Evolutionary conservation across 805 yeast genomes (phyloP), one percentile per base, ranked within the genome.

Genomic region (Candida vaughaniae): DNA sequence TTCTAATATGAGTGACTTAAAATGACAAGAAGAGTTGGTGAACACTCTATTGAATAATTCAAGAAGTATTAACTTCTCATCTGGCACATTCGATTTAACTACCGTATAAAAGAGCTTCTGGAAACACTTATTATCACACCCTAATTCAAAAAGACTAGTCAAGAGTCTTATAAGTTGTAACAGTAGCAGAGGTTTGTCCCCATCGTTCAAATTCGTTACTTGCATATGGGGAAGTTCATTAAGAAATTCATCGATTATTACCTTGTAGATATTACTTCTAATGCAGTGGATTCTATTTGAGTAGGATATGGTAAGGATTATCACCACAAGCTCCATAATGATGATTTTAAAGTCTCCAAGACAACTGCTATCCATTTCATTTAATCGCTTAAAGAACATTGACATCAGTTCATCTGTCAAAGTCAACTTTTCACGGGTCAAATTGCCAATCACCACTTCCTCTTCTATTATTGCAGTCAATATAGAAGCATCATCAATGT

Each of bases 341-440:
- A 62, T 50, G 15, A 59, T 34, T 37, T 55, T 60, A 35, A 66
- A 58, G 25, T 60, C 66, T 11, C 29, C 39, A 38, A 57, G 60
- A 3, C 54, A 35, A 16, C 43, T 52, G 16, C 53, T 52, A 25
- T 59, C 59, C 25, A 63, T 40, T 5, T 36, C 33, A n/a, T 37
- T 38, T 4, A 62, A 29, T 15, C 39, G 35, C 2, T 38, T 37
- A 25, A 53, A 32, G 15, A 53, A 36, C n/a, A 18, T 10, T 9
- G 16, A 12, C 9, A 42, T 22, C n/a, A 29, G 33, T 5, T 35
- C 31, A 10, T 23, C 6, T 5, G 11, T 28, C 23, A 37, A 23
- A 9, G 31, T 26, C 20, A 41, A 22, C 6, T 33, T 36, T 25
- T 44, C 16, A 25, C 25, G 6, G 23, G 25, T 12, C 36, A 46